phyloP scores from a whole-genome alignment of 495 filamentous ascomycete genomes.

The Astrothelium macrocarpum region DNA sequence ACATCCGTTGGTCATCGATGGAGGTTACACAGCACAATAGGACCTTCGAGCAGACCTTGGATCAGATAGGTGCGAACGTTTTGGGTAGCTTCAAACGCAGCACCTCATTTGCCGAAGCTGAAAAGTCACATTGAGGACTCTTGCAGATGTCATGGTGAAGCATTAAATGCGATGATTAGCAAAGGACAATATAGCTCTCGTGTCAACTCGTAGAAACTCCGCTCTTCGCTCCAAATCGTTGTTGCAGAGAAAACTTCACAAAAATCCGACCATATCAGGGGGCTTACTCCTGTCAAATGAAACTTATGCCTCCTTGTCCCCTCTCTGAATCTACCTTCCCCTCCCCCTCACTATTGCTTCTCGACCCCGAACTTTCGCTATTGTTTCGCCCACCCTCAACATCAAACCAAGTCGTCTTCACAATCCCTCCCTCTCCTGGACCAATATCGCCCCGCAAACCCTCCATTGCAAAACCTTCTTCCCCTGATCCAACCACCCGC shows the following conservation, averaged over 20 bases:
- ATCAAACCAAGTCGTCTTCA: background rate
- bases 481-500: background rate
- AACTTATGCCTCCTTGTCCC: background rate
- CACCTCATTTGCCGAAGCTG: no score
- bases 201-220: no score
- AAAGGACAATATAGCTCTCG: no score
- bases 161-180: no score
- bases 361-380: background rate
- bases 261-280: no score
- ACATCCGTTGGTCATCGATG: slow-evolving; percentile 12
- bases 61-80: background rate
- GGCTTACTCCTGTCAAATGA: no score
- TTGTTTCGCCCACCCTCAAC: background rate
- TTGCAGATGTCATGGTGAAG: no score
- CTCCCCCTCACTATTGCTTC: background rate
- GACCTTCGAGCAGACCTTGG: no score
- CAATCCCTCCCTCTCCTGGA: background rate
- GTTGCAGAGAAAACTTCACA: no score
- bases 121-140: no score
- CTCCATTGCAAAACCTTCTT: background rate
- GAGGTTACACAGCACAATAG: slow-evolving; percentile 13
- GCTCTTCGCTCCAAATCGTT: no score
- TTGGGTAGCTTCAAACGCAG: background rate
- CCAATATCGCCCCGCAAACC: background rate
- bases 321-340: background rate